Conservation (phyloP, 2,329 filamentous ascomycete species). For the Colletotrichum sp. region DNA sequence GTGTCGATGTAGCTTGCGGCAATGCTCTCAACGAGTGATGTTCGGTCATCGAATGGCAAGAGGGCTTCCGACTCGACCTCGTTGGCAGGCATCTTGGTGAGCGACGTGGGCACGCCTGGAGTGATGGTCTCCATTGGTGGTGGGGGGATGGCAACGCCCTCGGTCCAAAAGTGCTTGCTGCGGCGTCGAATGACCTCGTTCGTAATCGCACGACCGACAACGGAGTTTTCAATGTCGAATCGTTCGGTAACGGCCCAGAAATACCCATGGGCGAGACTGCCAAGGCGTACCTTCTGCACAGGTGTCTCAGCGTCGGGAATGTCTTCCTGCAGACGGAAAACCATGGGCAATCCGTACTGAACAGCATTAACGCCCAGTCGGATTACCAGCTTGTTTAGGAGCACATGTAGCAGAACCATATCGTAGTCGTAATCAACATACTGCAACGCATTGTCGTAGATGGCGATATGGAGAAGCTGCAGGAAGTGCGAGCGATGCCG, state of each 20-base stretch:
- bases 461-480: slow-evolving; percentile 79
- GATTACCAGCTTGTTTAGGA: slow-evolving; percentile 76
- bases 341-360: slow-evolving; percentile 83
- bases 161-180: slow-evolving; percentile 79
- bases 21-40: slow-evolving; percentile 75
- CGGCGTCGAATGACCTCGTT: slow-evolving; percentile 79
- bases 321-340: slow-evolving; percentile 86
- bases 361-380: slow-evolving; percentile 84
- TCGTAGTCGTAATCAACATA: slow-evolving; percentile 75
- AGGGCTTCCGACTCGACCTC: slow-evolving; percentile 68
- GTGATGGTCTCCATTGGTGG: slow-evolving; percentile 66
- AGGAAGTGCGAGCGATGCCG: slow-evolving; percentile 74
- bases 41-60: slow-evolving; percentile 76
- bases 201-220: slow-evolving; percentile 73
- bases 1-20: slow-evolving; percentile 72
- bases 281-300: slow-evolving; percentile 77
- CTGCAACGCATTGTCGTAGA: slow-evolving; percentile 88
- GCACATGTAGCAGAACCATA: slow-evolving; percentile 76
- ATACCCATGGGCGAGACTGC: slow-evolving; percentile 87
- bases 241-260: slow-evolving; percentile 80
- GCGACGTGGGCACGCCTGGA: slow-evolving; percentile 49
- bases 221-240: slow-evolving; percentile 76
- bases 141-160: slow-evolving; percentile 74
- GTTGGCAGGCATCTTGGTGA: slow-evolving; percentile 52
- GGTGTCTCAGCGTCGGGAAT: slow-evolving; percentile 71